These are phyloP conservation scores for Blastobotrys muscicola DNA, from an alignment of 805 yeast genomes.

Conservation along the genomic window DNA sequence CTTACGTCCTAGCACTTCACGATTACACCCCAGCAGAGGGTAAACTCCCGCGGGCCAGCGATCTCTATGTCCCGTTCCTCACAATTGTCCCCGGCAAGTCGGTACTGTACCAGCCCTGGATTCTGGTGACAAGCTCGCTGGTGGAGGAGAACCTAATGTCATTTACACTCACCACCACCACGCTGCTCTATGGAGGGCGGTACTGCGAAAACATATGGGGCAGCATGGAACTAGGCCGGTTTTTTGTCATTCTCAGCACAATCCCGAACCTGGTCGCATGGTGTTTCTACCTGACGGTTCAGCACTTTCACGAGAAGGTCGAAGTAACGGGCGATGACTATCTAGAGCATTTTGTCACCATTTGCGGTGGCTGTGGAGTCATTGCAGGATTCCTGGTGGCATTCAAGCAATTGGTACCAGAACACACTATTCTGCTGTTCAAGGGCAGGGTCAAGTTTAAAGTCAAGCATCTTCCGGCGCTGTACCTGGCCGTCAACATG, in stretches of 20 bases:
- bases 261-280: constrained; percentile 32
- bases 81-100: constrained; percentile 40
- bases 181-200: constrained; percentile 45
- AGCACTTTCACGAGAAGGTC: constrained; percentile 10
- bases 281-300: constrained; percentile 19
- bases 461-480: constrained; percentile 33
- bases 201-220: constrained; percentile 65
- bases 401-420: constrained; percentile 56
- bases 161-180: constrained; percentile 29
- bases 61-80: constrained; percentile 40
- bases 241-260: constrained; percentile 32
- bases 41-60: constrained; percentile 34
- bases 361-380: constrained; percentile 47
- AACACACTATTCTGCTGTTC: constrained; percentile 44
- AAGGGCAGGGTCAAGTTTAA: constrained; percentile 36
- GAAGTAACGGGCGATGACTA: constrained; percentile 15
- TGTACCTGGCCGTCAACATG: constrained; percentile 27
- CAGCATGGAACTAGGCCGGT: constrained; percentile 40
- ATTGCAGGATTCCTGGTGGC: constrained; percentile 52
- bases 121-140: constrained; percentile 37
- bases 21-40: neutral
- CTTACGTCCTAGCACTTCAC: constrained; percentile 18
- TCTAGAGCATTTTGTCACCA: constrained; percentile 32
- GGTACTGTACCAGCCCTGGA: constrained; percentile 38
- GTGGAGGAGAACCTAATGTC: constrained; percentile 38